Evolutionary conservation across 1,284 basidiomycete genomes (phyloP).

Genomic region (Boletellus deceptivus): DNA sequence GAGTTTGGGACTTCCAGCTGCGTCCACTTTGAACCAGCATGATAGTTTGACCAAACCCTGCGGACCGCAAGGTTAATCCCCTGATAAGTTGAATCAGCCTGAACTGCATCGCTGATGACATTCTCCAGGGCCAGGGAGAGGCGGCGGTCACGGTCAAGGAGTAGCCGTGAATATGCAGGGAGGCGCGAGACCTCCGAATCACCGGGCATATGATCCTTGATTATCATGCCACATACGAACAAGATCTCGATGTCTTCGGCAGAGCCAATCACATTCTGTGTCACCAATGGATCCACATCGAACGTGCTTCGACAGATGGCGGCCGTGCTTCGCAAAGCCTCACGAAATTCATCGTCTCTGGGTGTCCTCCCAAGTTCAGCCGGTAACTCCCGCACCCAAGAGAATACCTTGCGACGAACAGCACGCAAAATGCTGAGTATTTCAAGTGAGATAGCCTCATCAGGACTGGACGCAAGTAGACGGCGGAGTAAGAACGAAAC

Average conservation of each 20-base stretch:
- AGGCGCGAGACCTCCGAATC: no score
- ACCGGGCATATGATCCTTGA: neutral
- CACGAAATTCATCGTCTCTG: conserved; percentile 27
- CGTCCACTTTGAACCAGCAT: neutral
- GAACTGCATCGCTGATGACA: neutral
- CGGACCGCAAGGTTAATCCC: neutral
- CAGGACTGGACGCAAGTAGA: neutral
- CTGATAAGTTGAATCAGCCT: neutral
- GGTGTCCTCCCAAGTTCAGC: conserved; percentile 19
- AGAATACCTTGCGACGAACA: conserved; percentile 32
- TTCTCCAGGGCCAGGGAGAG: conserved; percentile 12
- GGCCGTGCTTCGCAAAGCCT: conserved; percentile 35
- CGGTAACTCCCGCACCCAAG: conserved; percentile 35
- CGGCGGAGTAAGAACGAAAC: conserved; percentile 12
- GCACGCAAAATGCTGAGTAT: conserved; percentile 26
- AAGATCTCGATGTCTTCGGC: conserved; percentile 30
- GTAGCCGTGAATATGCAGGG: neutral
- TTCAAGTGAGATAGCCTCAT: neutral
- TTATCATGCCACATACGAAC: conserved; percentile 36
- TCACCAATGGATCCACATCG: conserved; percentile 32
- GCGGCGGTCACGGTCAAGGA: neutral
- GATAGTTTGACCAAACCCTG: neutral
- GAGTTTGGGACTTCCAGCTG: neutral
- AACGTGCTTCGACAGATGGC: conserved; percentile 43
- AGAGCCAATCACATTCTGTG: conserved; percentile 18